Conservation (phyloP, 345 rosid species). For the Erucastrum elatum region DNA sequence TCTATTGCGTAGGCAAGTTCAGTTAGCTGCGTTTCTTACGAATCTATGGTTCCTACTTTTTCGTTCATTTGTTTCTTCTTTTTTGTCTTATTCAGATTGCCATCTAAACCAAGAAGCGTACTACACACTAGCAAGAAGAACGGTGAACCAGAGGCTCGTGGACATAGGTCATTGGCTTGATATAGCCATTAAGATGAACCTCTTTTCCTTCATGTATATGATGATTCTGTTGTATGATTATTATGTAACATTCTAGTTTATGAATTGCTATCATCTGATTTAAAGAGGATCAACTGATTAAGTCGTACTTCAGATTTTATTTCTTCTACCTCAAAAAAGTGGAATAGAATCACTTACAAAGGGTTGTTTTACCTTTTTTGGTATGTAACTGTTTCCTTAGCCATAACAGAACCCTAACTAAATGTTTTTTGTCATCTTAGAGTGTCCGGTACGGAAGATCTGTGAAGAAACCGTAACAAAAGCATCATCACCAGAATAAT, state of each 20-base stretch:
- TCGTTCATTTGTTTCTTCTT: conserved; percentile 15
- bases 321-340: conserved; percentile 1
- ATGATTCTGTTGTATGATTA: conserved; percentile 24
- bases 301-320: background rate
- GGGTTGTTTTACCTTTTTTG: background rate
- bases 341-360: conserved; percentile 5
- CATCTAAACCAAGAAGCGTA: conserved; percentile 44
- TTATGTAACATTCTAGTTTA: conserved; percentile 21
- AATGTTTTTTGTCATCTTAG: conserved; percentile 90
- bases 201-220: conserved; percentile 26
- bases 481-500: background rate
- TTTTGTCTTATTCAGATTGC: conserved; percentile 41
- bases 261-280: conserved; percentile 10
- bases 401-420: conserved; percentile 23
- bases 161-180: background rate
- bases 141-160: conserved; percentile 1
- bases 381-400: conserved; percentile 9
- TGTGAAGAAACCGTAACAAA: conserved; percentile 21
- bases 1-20: conserved; percentile 51
- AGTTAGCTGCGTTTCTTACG: background rate
- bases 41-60: background rate
- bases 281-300: background rate
- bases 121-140: conserved; percentile 42
- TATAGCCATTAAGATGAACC: background rate
- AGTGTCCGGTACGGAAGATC: conserved; percentile 81